A percentile compares a stretch with the other conserved stretches of the same genome.
Conservation (phyloP, 495 filamentous ascomycete species). For the Xylaria venustula region DNA sequence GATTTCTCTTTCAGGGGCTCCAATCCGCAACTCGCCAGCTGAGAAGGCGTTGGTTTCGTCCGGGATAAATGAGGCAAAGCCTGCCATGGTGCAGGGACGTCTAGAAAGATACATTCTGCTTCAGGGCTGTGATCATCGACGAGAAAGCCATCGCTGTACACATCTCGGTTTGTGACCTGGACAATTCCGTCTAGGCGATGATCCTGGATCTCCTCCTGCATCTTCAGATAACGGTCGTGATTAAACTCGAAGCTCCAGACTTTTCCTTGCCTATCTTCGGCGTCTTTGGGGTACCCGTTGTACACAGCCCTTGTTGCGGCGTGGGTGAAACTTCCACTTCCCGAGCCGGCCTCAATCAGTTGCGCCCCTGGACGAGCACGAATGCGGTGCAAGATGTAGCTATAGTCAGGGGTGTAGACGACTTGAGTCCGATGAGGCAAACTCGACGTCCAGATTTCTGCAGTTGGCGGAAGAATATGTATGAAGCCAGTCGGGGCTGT, state of each 20-base stretch:
- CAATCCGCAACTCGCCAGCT: constrained; percentile 14
- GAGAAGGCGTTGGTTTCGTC: constrained; percentile 34
- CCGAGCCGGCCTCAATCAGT: constrained; percentile 90
- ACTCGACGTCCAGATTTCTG: constrained; percentile 87
- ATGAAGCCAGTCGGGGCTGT: constrained; percentile 80
- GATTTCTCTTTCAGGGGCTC: constrained; percentile 11
- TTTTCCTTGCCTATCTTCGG: constrained; percentile 56
- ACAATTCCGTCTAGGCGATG: constrained; percentile 75
- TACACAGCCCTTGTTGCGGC: constrained; percentile 85
- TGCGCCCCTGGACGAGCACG: constrained; percentile 75
- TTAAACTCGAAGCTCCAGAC: constrained; percentile 96
- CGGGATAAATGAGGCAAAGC: constrained; percentile 83
- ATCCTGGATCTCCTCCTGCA: constrained; percentile 68
- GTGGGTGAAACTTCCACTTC: constrained; percentile 94
- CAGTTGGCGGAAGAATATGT: constrained; percentile 86
- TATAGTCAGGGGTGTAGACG: constrained; percentile 96
- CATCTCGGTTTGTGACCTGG: constrained; percentile 84
- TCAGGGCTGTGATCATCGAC: constrained; percentile 57
- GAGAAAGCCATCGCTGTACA: constrained; percentile 83
- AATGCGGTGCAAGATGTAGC: constrained; percentile 87
- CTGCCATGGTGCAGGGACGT: constrained; percentile 90
- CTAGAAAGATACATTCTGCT: constrained; percentile 84
- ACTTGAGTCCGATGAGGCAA: constrained; percentile 95
- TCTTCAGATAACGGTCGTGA: constrained; percentile 66
- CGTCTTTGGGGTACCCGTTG: constrained; percentile 63